Percentiles rank a stretch among this genome's conserved stretches.
These are phyloP conservation scores for Nakazawaea anatomiae DNA, from an alignment of 805 yeast species.

Conservation along the genomic window DNA sequence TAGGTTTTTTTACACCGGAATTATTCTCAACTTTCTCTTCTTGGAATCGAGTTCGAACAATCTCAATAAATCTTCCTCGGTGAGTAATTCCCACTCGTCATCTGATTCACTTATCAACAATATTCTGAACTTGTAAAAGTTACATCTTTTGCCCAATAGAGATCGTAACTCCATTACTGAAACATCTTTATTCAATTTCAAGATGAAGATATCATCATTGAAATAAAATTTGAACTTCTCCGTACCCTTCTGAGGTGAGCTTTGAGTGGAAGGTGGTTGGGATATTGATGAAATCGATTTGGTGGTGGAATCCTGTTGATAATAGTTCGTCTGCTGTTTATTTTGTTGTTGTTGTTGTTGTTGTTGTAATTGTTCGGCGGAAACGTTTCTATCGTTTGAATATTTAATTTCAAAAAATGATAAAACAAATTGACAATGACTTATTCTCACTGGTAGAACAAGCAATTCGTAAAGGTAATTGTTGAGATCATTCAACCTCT, in stretches of 20 bases:
- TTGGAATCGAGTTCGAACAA: conserved; percentile 5
- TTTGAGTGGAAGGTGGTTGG: conserved; percentile 21
- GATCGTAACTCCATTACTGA: conserved; percentile 19
- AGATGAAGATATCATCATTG: conserved; percentile 77
- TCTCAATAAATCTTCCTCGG: conserved; percentile 3
- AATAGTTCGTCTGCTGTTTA: neutral
- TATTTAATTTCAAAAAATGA: conserved; percentile 62
- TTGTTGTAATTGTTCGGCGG: neutral
- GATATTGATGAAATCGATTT: conserved; percentile 10
- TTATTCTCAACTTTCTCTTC: conserved; percentile 5
- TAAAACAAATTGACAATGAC: conserved; percentile 62
- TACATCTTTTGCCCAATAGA: conserved; percentile 8
- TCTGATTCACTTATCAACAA: neutral
- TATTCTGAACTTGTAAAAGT: neutral
- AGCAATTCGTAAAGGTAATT: conserved; percentile 49
- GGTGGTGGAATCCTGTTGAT: conserved; percentile 6
- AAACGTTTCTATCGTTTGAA: conserved; percentile 38
- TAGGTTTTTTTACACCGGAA: neutral
- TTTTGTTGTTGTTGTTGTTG: neutral
- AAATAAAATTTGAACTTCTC: conserved; percentile 67
- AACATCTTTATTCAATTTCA: conserved; percentile 26
- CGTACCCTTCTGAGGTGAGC: conserved; percentile 14
- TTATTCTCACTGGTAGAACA: conserved; percentile 69
- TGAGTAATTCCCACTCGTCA: conserved; percentile 2
- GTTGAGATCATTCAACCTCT: conserved; percentile 49